Conservation (phyloP, 129 eudicot genomes). For the Glebionis coronaria region DNA sequence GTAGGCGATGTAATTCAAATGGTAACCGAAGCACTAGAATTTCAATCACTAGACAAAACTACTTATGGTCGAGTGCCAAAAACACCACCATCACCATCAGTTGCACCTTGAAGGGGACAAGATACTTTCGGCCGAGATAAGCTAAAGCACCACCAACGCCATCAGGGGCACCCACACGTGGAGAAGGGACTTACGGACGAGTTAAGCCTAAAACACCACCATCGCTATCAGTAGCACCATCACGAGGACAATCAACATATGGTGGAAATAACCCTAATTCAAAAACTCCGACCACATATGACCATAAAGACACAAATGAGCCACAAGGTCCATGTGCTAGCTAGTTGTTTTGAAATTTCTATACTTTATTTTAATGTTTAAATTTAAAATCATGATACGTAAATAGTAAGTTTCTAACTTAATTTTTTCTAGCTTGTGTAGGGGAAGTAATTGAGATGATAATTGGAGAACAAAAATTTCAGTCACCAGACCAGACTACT, state of each 20-base stretch:
- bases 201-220: too few species aligned
- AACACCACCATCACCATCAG: slow-evolving; percentile 7
- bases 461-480: not conserved
- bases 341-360: not conserved
- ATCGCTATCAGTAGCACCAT: not conserved
- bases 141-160: too few species aligned
- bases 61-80: not conserved
- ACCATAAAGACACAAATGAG: not conserved
- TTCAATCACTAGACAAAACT: not conserved
- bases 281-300: not conserved
- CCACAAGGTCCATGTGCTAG: too few species aligned
- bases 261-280: not conserved
- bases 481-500: not conserved
- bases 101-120: slow-evolving; percentile 1
- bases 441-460: not conserved
- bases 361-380: not conserved
- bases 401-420: not conserved
- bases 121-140: too few species aligned
- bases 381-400: not conserved
- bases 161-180: too few species aligned
- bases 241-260: not conserved
- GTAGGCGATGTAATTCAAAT: too few species aligned
- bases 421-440: not conserved
- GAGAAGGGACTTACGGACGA: too few species aligned
- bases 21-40: too few species aligned